These are phyloP conservation scores for Serendipita sp. DNA, from an alignment of 768 basidiomycete species.

Conservation along the genomic window DNA sequence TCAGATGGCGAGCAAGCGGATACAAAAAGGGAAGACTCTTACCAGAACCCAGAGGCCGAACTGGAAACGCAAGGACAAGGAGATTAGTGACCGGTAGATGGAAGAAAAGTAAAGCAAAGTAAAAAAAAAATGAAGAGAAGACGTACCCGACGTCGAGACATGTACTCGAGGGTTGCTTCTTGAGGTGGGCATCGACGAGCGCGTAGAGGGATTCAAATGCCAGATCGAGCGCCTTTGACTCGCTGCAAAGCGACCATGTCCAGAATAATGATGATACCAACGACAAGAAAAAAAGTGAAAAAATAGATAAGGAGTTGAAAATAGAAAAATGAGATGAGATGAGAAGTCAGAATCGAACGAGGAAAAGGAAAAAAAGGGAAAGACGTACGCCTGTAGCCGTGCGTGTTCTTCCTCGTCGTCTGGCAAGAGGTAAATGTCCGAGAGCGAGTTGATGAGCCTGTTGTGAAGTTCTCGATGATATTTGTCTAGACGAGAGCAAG, in stretches of 20 bases:
- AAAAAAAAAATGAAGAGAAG: not conserved
- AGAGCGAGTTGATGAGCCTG: not conserved
- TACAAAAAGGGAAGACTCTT: no score
- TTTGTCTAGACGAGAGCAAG: not conserved
- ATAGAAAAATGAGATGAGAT: no score
- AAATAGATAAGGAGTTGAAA: no score
- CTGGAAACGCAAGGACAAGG: not conserved
- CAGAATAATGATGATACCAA: no score
- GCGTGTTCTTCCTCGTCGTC: constrained; percentile 1
- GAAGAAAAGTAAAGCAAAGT: no score
- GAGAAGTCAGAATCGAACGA: not conserved
- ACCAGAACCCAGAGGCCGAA: no score
- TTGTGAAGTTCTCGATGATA: not conserved
- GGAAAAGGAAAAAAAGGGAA: not conserved
- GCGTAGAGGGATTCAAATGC: not conserved
- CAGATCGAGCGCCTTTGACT: not conserved
- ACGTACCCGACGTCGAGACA: constrained; percentile 2
- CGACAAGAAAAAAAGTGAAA: no score
- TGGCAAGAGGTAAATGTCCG: not conserved
- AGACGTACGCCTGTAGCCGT: not conserved
- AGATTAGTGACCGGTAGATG: no score
- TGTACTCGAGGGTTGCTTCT: not conserved
- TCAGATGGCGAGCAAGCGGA: no score
- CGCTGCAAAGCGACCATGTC: no score
- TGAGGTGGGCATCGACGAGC: not conserved